Conservation (phyloP, 192 early-diverging fungal genomes). For the Spinellus fusiger region DNA sequence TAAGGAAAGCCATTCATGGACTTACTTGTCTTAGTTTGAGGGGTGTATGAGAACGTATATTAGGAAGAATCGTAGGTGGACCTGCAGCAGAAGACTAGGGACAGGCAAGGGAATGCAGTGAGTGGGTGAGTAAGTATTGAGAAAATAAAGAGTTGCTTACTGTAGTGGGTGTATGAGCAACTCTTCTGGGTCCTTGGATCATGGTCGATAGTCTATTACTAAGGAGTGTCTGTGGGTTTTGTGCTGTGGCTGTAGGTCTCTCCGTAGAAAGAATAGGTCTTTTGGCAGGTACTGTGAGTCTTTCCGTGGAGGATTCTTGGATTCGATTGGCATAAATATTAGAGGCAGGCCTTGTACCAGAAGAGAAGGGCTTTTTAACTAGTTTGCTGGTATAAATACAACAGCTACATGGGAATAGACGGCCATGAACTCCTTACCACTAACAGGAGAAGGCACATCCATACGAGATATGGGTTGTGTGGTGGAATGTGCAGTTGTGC, state of each 20-base stretch:
- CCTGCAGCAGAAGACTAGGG: slow-evolving; percentile 14
- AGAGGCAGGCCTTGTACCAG: neutral
- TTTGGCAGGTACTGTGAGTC: neutral
- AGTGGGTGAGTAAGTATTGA: no score
- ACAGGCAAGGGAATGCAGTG: no score
- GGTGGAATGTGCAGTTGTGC: no score
- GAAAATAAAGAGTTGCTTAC: neutral
- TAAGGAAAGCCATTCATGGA: neutral
- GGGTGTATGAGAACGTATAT: slow-evolving; percentile 32
- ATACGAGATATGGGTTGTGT: no score
- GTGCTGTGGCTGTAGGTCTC: neutral
- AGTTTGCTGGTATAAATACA: no score
- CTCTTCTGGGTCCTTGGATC: neutral
- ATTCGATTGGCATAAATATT: neutral
- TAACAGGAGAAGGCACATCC: no score
- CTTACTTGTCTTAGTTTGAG: slow-evolving; percentile 37
- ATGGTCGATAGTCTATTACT: no score
- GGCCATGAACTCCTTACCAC: no score
- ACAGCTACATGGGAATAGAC: no score
- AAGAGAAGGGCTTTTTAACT: neutral
- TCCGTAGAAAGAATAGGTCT: neutral
- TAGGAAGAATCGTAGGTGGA: slow-evolving; percentile 36
- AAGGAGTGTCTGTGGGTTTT: slow-evolving; percentile 12
- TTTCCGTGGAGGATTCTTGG: neutral
- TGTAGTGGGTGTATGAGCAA: slow-evolving; percentile 5